Evolutionary conservation across 352 stramenopile genomes (phyloP).

Genomic region (Paralagenidium karlingii): DNA sequence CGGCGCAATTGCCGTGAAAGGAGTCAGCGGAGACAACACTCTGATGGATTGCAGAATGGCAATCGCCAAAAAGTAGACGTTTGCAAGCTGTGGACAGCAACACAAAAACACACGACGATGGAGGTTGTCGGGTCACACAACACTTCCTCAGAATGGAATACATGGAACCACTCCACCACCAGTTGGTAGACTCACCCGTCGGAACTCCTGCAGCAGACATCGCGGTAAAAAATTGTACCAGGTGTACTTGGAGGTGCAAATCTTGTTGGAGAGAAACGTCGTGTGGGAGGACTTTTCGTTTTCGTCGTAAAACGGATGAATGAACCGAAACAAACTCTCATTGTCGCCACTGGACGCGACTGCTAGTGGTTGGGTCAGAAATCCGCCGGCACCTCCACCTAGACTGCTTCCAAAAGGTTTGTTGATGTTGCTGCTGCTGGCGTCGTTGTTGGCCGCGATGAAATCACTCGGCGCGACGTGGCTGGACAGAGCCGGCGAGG

Average conservation of each 20-base stretch:
- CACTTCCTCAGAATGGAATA: background rate
- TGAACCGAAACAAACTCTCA: slow-evolving; percentile 31
- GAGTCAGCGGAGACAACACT: slow-evolving; percentile 53
- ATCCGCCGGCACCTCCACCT: too few species aligned
- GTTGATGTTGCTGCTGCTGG: too few species aligned
- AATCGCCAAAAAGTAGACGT: slow-evolving; percentile 84
- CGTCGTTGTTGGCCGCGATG: too few species aligned
- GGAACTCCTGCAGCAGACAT: slow-evolving; percentile 50
- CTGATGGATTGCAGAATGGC: slow-evolving; percentile 85
- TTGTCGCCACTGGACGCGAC: too few species aligned
- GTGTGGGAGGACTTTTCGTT: slow-evolving; percentile 31
- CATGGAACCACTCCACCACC: too few species aligned
- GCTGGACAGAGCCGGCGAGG: too few species aligned
- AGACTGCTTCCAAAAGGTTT: too few species aligned
- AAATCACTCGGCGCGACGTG: too few species aligned
- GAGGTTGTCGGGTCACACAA: too few species aligned
- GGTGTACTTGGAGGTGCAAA: too few species aligned
- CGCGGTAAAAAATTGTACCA: slow-evolving; percentile 54
- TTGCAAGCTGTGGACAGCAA: slow-evolving; percentile 85
- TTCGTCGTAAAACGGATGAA: slow-evolving; percentile 50
- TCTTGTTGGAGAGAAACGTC: too few species aligned
- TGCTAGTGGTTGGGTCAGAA: too few species aligned
- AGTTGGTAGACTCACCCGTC: slow-evolving; percentile 21
- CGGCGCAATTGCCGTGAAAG: slow-evolving; percentile 61
- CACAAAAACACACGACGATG: background rate